Base-by-base conservation (phyloP, 805 yeast species). In the Lipomyces spencermartinsiae region DNA sequence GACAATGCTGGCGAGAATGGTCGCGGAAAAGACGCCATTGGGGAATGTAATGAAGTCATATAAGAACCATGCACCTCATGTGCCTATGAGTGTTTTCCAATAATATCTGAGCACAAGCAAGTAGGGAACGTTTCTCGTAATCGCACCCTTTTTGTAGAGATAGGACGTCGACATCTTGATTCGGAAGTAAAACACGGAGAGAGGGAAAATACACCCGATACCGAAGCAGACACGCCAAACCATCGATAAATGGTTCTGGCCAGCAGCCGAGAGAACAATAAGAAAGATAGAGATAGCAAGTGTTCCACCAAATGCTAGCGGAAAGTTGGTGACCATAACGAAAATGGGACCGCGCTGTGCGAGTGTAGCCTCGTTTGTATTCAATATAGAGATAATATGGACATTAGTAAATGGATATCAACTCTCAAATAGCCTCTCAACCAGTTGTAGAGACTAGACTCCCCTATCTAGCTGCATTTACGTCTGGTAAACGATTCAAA, bases 1-100 rank as follows among this genome's bases (percentile, higher is more conserved):
- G 62, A 88, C 80, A 6, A 88, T 84, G n/a, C 83, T 78, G 14
- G 87, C 74, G 65, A 89, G 86, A 72, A 89, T 89, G 37, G 88
- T 82, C 12, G 84, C 84, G 4, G 90, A 84, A 76, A 89, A 89
- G 62, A 89, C 83, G 76, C 92, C 92, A 75, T 89, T 89, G 12
- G 94, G 93, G 81, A 90, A 90, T 6, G 91, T 87, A 73, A 90
- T 90, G 74, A 90, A 90, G 79, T 90, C 96, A 76, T 89, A 90
- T 73, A 90, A 81, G 80, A 90, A 90, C 95, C 95, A 90, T 66
- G 90, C 85, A 4, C 86, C 87, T 76, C 90, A 86, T 19, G 91
- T 87, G 46, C 94, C 95, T 37, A 89, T 71, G 29, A 90, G 75
- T 65, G 91, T 80, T 56, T 75, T 80, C 93, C 94, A 90, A 80